A percentile compares a stretch with the other conserved stretches of the same genome.
phyloP scores from a whole-genome alignment of 257 asterid genomes.

The Ballota nigra region DNA sequence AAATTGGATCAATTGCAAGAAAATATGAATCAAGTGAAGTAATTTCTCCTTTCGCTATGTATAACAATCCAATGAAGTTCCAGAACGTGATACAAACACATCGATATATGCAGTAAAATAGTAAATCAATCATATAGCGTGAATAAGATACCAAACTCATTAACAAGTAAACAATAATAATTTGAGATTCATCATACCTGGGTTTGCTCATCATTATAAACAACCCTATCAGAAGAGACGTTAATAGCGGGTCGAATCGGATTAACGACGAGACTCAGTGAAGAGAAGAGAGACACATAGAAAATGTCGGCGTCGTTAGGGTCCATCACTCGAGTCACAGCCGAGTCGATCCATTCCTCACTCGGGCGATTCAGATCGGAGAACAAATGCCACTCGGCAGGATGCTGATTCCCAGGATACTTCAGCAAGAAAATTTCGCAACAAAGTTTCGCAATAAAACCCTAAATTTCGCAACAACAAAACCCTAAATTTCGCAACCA shows the following conservation, averaged over 20 bases:
- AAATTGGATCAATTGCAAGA: slow-evolving; percentile 1
- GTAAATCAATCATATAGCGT: neutral
- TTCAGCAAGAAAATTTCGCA: too few species aligned
- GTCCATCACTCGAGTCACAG: slow-evolving; percentile 54
- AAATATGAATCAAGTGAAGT: neutral
- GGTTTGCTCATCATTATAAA: slow-evolving; percentile 75
- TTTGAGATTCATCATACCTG: slow-evolving; percentile 51
- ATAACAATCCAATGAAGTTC: slow-evolving; percentile 1
- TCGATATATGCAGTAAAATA: neutral
- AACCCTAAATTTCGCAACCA: too few species aligned
- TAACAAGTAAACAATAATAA: neutral
- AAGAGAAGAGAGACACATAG: slow-evolving; percentile 89
- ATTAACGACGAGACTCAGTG: slow-evolving; percentile 82
- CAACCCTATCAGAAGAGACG: slow-evolving; percentile 23
- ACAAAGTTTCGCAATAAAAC: too few species aligned
- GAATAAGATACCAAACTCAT: neutral
- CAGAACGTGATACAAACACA: neutral
- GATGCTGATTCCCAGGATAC: slow-evolving; percentile 96
- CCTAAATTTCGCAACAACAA: too few species aligned
- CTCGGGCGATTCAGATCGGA: slow-evolving; percentile 55
- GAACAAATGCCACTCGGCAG: slow-evolving; percentile 92
- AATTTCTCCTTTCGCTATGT: neutral
- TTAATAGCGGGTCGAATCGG: slow-evolving; percentile 56
- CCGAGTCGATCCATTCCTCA: slow-evolving; percentile 41
- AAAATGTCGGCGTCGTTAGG: slow-evolving; percentile 88